These are phyloP conservation scores for Echinochloa phyllopogon DNA, from an alignment of 176 grass and related monocot genomes.

Conservation along the genomic window DNA sequence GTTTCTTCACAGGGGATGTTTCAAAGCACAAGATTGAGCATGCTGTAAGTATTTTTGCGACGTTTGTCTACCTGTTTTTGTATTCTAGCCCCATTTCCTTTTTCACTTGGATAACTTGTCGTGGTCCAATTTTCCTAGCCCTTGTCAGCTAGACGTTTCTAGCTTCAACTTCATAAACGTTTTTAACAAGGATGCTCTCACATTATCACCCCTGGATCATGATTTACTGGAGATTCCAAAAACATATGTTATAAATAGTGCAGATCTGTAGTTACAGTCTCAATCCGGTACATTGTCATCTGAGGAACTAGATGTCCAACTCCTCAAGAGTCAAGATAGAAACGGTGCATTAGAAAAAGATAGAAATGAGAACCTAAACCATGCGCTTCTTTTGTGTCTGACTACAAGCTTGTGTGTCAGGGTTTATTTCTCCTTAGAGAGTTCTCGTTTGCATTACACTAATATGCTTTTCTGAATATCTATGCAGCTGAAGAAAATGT, in stretches of 20 bases:
- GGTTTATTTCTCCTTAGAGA: neutral
- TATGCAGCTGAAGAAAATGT: conserved; percentile 80
- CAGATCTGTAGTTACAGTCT: neutral
- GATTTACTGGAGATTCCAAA: conserved; percentile 6
- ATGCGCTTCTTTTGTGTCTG: neutral
- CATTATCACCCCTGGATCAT: neutral
- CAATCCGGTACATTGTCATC: conserved; percentile 5
- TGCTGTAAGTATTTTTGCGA: conserved; percentile 56
- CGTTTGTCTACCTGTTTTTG: neutral
- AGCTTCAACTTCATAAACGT: neutral
- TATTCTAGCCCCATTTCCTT: neutral
- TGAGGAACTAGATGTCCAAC: neutral
- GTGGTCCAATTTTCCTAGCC: neutral
- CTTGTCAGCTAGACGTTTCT: neutral
- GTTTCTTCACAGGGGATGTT: conserved; percentile 53
- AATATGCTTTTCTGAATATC: neutral
- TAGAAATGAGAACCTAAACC: neutral
- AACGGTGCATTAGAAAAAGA: neutral
- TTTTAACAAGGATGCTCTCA: neutral
- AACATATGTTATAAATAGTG: neutral
- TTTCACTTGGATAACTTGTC: neutral
- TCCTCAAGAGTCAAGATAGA: too few relatives aligned
- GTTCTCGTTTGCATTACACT: neutral
- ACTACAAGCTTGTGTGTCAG: neutral
- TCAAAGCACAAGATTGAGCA: conserved; percentile 62